Base-by-base conservation (phyloP, 768 basidiomycete species). In the Naematelia encephala region DNA sequence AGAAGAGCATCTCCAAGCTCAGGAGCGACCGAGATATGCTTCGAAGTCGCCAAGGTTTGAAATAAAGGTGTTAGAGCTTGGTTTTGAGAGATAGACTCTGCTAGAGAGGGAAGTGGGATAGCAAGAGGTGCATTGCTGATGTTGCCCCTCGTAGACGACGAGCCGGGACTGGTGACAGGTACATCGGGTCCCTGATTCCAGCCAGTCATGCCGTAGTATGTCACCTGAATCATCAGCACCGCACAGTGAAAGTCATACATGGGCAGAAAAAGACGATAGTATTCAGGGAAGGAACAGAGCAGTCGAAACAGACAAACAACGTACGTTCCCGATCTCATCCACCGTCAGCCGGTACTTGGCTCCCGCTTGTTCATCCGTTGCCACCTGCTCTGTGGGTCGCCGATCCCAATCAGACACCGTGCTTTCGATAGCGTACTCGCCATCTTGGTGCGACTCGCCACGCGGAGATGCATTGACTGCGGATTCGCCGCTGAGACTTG, bases 21-120 rank as follows among this genome's bases (percentile, higher is more conserved):
- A 14, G 60, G 54, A 10, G 60, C 60, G 26, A 61, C 60, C 4
- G 55, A 61, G 39, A 61, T 61, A 48, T 61, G 60, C 30, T 56
- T 61, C 11, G 55, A 55, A 11, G 55, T 39, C 4, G 60, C 60
- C 4, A 61, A 49, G n/a, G 48, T 48, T 49, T 55, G 55, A 42
- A 56, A 61, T 54, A 61, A 28, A 19, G 60, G 60, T 2, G 60
- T 54, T 22, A 59, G 46, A 26, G 57, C 51, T 28, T 48, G 51
- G 21, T 59, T 53, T 19, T 53, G 51, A 12, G 51, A 26, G 51
- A 53, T 39, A n/a, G 51, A 53, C 29, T 53, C 51, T 22, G 51
- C 51, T 13, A 53, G 51, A 21, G 51, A 53, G 23, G 51, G 51
- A 4, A 53, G 26, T 16, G 51, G 51, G 10, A 53, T 21, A 3